phyloP scores from a whole-genome alignment of 768 basidiomycete genomes.

The Cubamyces sp. region DNA sequence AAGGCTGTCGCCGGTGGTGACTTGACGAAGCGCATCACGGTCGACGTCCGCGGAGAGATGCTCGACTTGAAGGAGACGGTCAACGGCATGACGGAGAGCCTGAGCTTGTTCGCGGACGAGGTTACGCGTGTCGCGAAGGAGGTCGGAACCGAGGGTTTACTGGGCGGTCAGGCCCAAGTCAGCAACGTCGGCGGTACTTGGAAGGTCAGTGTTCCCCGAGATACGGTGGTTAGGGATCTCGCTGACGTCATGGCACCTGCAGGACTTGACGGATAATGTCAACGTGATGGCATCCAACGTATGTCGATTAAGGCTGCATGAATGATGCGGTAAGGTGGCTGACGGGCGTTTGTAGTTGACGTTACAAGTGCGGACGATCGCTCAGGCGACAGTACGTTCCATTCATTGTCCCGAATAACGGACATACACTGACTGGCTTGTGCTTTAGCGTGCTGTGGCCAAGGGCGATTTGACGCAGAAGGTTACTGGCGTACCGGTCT shows the following conservation, averaged over 20 bases:
- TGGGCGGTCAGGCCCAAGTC: conserved; percentile 94
- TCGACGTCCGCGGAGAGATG: conserved; percentile 93
- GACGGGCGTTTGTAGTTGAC: conserved; percentile 62
- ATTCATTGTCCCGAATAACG: not conserved
- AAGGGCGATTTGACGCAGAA: conserved; percentile 93
- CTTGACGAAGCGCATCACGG: conserved; percentile 90
- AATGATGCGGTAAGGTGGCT: not conserved
- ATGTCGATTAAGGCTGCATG: conserved; percentile 37
- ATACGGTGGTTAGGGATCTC: not conserved
- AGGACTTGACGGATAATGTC: conserved; percentile 92
- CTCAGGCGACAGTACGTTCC: conserved; percentile 79
- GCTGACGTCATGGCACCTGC: not conserved
- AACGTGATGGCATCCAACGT: conserved; percentile 96
- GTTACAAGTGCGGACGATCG: conserved; percentile 90
- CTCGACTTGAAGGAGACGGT: conserved; percentile 89
- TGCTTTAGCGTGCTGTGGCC: conserved; percentile 79
- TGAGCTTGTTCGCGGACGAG: conserved; percentile 86
- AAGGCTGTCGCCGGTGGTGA: conserved; percentile 95
- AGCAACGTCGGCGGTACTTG: conserved; percentile 95
- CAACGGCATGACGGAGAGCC: conserved; percentile 90
- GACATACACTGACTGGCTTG: too few relatives aligned
- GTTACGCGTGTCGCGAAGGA: conserved; percentile 88
- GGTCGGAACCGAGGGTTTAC: conserved; percentile 94
- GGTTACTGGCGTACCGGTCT: conserved; percentile 88
- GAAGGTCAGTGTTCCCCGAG: conserved; percentile 54